Evolutionary conservation across 2,329 filamentous ascomycete genomes (phyloP).

Genomic region (Xylaria sp.): DNA sequence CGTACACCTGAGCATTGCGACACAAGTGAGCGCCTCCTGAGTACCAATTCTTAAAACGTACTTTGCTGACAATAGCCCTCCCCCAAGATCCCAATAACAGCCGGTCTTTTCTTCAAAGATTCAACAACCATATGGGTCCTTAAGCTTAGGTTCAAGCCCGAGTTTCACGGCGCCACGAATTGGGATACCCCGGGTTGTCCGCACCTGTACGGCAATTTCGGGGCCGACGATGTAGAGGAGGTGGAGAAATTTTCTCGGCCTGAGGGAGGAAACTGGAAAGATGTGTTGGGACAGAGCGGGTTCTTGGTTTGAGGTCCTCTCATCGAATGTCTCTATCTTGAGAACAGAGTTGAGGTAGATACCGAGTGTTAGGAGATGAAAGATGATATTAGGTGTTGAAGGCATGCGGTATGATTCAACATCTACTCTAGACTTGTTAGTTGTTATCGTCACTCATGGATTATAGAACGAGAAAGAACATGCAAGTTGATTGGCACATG

Average conservation of each 20-base stretch:
- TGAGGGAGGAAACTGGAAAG: constrained; percentile 60
- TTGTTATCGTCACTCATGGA: background rate
- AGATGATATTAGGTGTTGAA: too few species aligned
- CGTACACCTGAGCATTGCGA: constrained; percentile 67
- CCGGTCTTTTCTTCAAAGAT: constrained; percentile 46
- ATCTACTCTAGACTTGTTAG: background rate
- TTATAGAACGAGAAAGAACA: background rate
- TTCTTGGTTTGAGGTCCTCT: constrained; percentile 51
- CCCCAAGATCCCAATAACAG: constrained; percentile 46
- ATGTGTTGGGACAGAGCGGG: constrained; percentile 52
- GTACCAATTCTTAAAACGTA: too few species aligned
- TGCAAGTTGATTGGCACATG: background rate
- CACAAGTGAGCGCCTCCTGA: constrained; percentile 60
- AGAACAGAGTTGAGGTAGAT: too few species aligned
- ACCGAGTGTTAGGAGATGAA: background rate
- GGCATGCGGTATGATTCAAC: constrained; percentile 3
- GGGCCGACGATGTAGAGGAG: constrained; percentile 60
- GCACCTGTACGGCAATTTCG: constrained; percentile 69
- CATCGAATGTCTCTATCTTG: background rate
- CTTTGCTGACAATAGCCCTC: too few species aligned
- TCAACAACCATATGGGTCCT: constrained; percentile 44
- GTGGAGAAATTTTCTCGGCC: constrained; percentile 57
- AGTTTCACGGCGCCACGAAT: constrained; percentile 56
- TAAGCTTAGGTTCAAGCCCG: constrained; percentile 60
- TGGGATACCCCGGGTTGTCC: constrained; percentile 67